Base-by-base conservation (phyloP, 208 protist species). In the Wallacemonas sp. region DNA sequence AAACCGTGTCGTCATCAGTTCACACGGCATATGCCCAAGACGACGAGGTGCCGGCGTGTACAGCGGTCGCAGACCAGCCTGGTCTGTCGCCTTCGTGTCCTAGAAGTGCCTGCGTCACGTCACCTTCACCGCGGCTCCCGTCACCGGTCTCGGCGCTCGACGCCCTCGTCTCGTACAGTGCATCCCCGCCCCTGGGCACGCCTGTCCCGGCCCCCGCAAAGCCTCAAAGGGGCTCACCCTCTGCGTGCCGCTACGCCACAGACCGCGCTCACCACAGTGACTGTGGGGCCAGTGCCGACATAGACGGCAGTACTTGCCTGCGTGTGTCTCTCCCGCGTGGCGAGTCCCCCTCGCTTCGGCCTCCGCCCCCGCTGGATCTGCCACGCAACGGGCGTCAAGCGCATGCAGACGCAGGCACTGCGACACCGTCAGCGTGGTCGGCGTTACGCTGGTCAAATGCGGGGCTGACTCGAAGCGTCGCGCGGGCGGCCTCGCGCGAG, bases 181-280 rank as follows among this genome's bases (percentile, higher is more conserved):
- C 21, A 8, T 54, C 46, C 13, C 46, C 46, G 10, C 4, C n/a
- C 24, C 46, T 26, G n/a, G 10, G 10, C 12, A 6, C 12, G 46
- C 46, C 30, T 4, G 3, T 32, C 12, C 12, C 26, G 30, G 0
- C 9, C 1, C 21, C 29, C 15, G 3, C 29, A 4, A 10, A 3
- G 0, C 50, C 3, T 5, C 5, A 26, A 19, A 26, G 42, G 42
- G 19, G 42, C 9, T 26, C 42, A 12, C 9, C 42, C 30, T 57
- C 50, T 17, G 30, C 50, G 50, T 57, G 50, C n/a, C 50, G 50
- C 3, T 57, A 57, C 50, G 50, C 50, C 4, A 53, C 41, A 19
- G 15, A n/a, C 15, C 41, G n/a, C n/a, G n/a, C n/a, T n/a, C n/a
- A n/a, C n/a, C n/a, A n/a, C n/a, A n/a, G n/a, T n/a, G n/a, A 46